phyloP scores from a whole-genome alignment of 2,329 filamentous ascomycete species.

The Hymenoscyphus infarciens region DNA sequence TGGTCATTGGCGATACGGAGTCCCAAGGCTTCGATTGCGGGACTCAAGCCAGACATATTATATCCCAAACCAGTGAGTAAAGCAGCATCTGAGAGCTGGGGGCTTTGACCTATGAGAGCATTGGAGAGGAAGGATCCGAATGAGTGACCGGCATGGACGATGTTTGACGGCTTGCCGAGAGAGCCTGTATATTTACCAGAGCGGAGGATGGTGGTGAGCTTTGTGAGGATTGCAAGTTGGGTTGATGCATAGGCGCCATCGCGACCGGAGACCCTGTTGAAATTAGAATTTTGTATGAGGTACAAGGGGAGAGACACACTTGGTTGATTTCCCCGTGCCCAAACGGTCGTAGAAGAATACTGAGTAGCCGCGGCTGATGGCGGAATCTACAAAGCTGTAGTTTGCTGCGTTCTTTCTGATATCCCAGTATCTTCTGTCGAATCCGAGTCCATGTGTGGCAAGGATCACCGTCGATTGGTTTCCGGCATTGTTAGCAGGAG shows the following conservation, averaged over 20 bases:
- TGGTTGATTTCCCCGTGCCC: slow-evolving; percentile 33
- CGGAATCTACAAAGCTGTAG: slow-evolving; percentile 38
- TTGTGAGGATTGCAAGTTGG: slow-evolving; percentile 20
- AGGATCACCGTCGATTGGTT: slow-evolving; percentile 32
- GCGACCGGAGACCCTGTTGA: slow-evolving; percentile 21
- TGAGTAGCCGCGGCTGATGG: slow-evolving; percentile 34
- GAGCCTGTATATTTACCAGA: slow-evolving; percentile 26
- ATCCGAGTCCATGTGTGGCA: slow-evolving; percentile 34
- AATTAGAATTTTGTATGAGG: slow-evolving; percentile 8
- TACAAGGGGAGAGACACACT: slow-evolving; percentile 17
- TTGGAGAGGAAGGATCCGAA: slow-evolving; percentile 59
- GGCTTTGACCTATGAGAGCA: slow-evolving; percentile 48
- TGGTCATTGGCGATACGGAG: slow-evolving; percentile 28
- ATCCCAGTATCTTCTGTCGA: slow-evolving; percentile 36
- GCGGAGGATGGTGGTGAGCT: slow-evolving; percentile 18
- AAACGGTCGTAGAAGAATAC: slow-evolving; percentile 39
- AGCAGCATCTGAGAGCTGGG: slow-evolving; percentile 52
- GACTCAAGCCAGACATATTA: slow-evolving; percentile 6
- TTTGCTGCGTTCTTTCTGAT: slow-evolving; percentile 24
- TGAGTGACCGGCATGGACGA: slow-evolving; percentile 62
- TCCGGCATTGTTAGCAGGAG: not conserved
- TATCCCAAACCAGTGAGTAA: slow-evolving; percentile 56
- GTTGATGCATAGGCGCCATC: slow-evolving; percentile 32
- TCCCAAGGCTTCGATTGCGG: slow-evolving; percentile 18
- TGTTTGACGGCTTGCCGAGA: slow-evolving; percentile 34